Percentiles rank a stretch among this genome's conserved stretches.
Evolutionary conservation across 2,329 filamentous ascomycete species (phyloP).

Genomic region (Ascochyta clinopodiicola): DNA sequence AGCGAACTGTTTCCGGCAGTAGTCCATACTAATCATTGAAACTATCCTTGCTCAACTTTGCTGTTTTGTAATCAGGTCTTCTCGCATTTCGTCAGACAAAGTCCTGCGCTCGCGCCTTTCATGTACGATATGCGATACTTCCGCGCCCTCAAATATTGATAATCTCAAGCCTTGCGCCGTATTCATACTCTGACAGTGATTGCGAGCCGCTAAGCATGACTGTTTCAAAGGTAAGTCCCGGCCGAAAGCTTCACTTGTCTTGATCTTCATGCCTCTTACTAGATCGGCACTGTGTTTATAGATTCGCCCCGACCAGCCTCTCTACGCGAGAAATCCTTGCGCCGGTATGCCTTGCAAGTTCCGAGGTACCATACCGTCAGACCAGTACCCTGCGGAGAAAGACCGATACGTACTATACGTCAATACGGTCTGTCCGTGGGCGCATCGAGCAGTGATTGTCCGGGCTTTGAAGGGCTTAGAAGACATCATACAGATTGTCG

Average conservation of each 20-base stretch:
- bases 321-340: not conserved
- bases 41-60: slow-evolving; percentile 16
- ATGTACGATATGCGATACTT: slow-evolving; percentile 10
- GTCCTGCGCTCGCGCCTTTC: not conserved
- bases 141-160: not conserved
- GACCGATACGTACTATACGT: slow-evolving; percentile 69
- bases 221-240: slow-evolving; percentile 13
- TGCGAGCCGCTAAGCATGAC: slow-evolving; percentile 16
- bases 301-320: not conserved
- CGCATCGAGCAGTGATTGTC: slow-evolving; percentile 59
- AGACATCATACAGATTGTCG: slow-evolving; percentile 56
- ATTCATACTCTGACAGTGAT: not conserved
- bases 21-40: slow-evolving; percentile 26
- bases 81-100: not conserved
- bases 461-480: slow-evolving; percentile 59
- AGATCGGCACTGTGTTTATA: not conserved
- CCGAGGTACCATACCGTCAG: slow-evolving; percentile 62
- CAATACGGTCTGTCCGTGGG: slow-evolving; percentile 69
- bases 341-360: slow-evolving; percentile 47
- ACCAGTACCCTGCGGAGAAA: slow-evolving; percentile 64
- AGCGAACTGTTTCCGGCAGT: slow-evolving; percentile 2
- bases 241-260: not conserved
- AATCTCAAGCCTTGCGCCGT: not conserved
- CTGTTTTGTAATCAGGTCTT: slow-evolving; percentile 42
- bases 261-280: not conserved